phyloP scores from a whole-genome alignment of 768 basidiomycete species.

The Rickenella mellea region DNA sequence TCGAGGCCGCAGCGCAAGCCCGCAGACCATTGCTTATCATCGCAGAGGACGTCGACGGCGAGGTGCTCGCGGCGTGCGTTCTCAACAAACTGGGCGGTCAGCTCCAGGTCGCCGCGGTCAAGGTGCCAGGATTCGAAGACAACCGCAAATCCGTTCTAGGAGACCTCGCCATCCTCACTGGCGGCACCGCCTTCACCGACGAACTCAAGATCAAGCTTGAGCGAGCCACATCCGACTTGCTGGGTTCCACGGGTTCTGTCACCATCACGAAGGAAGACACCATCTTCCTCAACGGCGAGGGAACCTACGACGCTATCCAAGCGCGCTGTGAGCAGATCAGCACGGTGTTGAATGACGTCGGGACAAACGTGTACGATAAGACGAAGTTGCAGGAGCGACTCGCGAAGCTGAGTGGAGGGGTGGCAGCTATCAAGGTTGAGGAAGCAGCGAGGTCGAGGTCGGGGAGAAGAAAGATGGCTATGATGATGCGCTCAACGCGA shows the following conservation, averaged over 20 bases:
- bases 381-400: constrained; percentile 94
- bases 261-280: constrained; percentile 98
- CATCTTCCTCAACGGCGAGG: constrained; percentile 89
- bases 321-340: constrained; percentile 96
- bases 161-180: constrained; percentile 93
- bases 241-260: constrained; percentile 84
- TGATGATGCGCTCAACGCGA: constrained; percentile 96
- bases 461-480: constrained; percentile 99
- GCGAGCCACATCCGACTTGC: constrained; percentile 76
- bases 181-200: constrained; percentile 94
- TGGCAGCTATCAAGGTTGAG: constrained; percentile 97
- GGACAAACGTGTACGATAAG: constrained; percentile 88
- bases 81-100: constrained; percentile 50
- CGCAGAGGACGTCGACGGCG: constrained; percentile 45
- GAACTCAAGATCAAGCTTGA: constrained; percentile 97
- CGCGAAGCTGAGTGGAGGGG: constrained; percentile 92
- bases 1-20: constrained; percentile 34
- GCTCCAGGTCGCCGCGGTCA: constrained; percentile 39
- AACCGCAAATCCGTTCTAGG: constrained; percentile 98
- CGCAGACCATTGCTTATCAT: constrained; percentile 42
- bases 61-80: constrained; percentile 45
- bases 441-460: constrained; percentile 89
- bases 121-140: constrained; percentile 93
- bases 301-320: constrained; percentile 80
- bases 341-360: constrained; percentile 66